Evolutionary conservation across 768 basidiomycete genomes (phyloP).

Genomic region (Xerocomellus dryophilus): DNA sequence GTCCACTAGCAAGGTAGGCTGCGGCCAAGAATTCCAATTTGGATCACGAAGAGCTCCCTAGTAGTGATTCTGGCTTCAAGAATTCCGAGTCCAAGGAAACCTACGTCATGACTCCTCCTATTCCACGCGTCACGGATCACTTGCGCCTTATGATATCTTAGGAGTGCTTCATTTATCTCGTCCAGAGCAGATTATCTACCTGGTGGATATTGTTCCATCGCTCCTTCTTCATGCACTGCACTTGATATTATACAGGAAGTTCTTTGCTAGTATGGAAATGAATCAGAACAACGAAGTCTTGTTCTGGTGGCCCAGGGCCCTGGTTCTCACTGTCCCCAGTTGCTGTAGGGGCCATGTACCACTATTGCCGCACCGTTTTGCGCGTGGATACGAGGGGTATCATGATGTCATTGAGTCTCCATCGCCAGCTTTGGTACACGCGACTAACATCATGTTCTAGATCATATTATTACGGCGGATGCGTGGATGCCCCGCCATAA

Average conservation of each 20-base stretch:
- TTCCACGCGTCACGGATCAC: conserved; percentile 1
- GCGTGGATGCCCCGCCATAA: conserved; percentile 6
- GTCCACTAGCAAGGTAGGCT: not conserved
- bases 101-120: conserved; percentile 2
- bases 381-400: not conserved
- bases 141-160: too few relatives aligned
- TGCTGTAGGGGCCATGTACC: too few relatives aligned
- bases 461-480: conserved; percentile 4
- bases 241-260: not conserved
- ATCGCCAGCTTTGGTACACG: conserved; percentile 11
- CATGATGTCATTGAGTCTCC: conserved; percentile 7
- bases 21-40: not conserved
- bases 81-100: not conserved
- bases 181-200: not conserved
- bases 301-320: not conserved
- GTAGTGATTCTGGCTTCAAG: not conserved
- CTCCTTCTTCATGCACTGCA: conserved; percentile 11
- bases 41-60: not conserved
- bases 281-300: not conserved
- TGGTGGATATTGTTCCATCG: conserved; percentile 4
- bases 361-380: not conserved
- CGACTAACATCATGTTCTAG: conserved; percentile 11
- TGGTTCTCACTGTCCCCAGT: too few relatives aligned
- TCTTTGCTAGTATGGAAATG: not conserved
- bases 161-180: not conserved